Evolutionary conservation across 441 rosid genomes (phyloP).

Genomic region (Raphanus hybrid): DNA sequence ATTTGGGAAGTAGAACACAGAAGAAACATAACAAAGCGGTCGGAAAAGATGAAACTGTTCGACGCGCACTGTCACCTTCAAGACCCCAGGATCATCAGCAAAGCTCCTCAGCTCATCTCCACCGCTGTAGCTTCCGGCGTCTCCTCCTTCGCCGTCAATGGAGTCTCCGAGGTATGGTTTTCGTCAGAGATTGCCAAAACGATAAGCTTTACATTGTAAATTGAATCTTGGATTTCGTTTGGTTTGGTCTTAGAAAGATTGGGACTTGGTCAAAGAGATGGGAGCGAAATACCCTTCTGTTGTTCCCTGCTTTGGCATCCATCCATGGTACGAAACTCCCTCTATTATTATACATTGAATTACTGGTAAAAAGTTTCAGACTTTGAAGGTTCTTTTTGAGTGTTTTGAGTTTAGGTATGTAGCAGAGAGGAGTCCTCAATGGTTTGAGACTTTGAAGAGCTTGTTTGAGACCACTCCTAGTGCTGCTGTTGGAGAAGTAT

Average conservation of each 20-base stretch:
- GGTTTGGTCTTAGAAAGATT: conserved; percentile 64
- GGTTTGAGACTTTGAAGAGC: conserved; percentile 74
- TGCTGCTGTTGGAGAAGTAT: conserved; percentile 97
- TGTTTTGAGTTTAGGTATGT: conserved; percentile 54
- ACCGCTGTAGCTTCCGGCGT: conserved; percentile 67
- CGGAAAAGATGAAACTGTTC: conserved; percentile 61
- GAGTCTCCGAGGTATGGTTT: conserved; percentile 77
- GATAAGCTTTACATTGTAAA: too few relatives aligned
- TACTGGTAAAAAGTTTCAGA: conserved; percentile 8
- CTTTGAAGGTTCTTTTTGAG: background rate
- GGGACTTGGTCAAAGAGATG: conserved; percentile 84
- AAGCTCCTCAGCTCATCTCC: conserved; percentile 68
- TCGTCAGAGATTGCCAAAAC: too few relatives aligned
- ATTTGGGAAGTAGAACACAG: too few relatives aligned
- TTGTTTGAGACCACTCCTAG: conserved; percentile 67
- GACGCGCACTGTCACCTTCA: conserved; percentile 98
- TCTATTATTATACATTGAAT: too few relatives aligned
- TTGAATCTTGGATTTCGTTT: background rate
- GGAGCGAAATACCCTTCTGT: conserved; percentile 63
- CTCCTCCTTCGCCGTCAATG: conserved; percentile 78
- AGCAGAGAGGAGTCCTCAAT: conserved; percentile 68
- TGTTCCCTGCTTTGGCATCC: conserved; percentile 87
- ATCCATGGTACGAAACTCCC: conserved; percentile 66
- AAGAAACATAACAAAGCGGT: conserved; percentile 14
- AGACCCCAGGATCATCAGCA: conserved; percentile 75